Base-by-base conservation (phyloP, 2,329 filamentous ascomycete genomes). In the Stagonosporopsis vannaccii region DNA sequence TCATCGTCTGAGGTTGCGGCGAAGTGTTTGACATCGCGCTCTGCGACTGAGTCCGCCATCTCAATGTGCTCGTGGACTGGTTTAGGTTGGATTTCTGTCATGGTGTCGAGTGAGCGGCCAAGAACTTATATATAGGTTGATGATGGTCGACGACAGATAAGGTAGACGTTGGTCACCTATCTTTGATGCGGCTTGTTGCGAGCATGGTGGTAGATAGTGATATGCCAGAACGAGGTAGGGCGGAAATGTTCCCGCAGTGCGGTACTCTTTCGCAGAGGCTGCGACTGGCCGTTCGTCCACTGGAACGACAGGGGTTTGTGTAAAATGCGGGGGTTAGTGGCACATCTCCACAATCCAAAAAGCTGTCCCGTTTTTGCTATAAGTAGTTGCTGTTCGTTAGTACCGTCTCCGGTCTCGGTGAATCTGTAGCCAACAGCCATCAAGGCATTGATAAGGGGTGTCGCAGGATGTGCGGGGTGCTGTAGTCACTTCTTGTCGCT, bases 1-100 rank as follows among this genome's bases (percentile, higher is more conserved):
- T 65, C 61, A 11, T 59, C 56, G 22, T 55, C 50, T 5, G 35
- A 25, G 23, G 51, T 49, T 11, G 44, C 32, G 22, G 35, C 26
- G n/a, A 55, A 36, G n/a, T 51, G 37, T 28, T 60, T 60, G 35
- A 46, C 6, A 23, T 58, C 57, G 22, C 26, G 44, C 2, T 61
- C 61, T 43, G 50, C 42, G 44, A 61, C 36, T 13, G 48, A 39
- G 3, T 59, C 61, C 43, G 58, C 49, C 52, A 62, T 61, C 6
- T 63, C 36, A 41, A 51, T 51, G 19, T 37, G 46, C 32, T 42
- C 17, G 53, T 51, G 50, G 11, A 39, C 40, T 15, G 48, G 40
- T 44, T 60, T 54, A 11, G 42, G 13, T 17, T 54, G 37, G 17
- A 57, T 57, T 4, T 54, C 43, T 32, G 47, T 28, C 53, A 47